Conservation (phyloP, 129 eudicot species). For the Silybum marianum region DNA sequence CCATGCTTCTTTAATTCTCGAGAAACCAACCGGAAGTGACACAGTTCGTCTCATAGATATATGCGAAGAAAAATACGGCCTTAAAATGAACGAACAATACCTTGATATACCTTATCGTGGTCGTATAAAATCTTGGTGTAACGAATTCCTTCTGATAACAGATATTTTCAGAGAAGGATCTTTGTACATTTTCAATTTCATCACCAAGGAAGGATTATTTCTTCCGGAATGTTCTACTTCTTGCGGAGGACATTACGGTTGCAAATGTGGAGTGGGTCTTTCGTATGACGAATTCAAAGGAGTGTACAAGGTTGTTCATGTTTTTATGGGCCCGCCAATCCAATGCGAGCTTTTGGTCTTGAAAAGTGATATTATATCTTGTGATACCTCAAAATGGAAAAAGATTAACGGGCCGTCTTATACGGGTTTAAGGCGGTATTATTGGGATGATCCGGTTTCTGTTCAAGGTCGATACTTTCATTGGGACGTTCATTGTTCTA, state of each 20-base stretch:
- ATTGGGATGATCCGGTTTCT: slow-evolving; percentile 40
- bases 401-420: slow-evolving; percentile 22
- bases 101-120: slow-evolving; percentile 13
- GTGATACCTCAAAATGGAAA: slow-evolving; percentile 24
- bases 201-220: slow-evolving; percentile 23
- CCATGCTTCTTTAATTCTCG: slow-evolving; percentile 33
- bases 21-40: slow-evolving; percentile 7
- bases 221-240: slow-evolving; percentile 17
- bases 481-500: slow-evolving; percentile 35
- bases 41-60: slow-evolving; percentile 13
- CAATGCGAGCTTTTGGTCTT: slow-evolving; percentile 37
- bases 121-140: slow-evolving; percentile 39
- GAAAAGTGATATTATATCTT: neutral
- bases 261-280: slow-evolving; percentile 35
- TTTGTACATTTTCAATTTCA: slow-evolving; percentile 26
- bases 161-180: slow-evolving; percentile 11
- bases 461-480: slow-evolving; percentile 37
- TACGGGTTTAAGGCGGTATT: slow-evolving; percentile 17
- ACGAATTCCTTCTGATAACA: slow-evolving; percentile 32
- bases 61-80: slow-evolving; percentile 18
- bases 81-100: slow-evolving; percentile 24
- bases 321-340: slow-evolving; percentile 26
- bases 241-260: slow-evolving; percentile 33
- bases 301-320: slow-evolving; percentile 41
- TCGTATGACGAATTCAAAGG: slow-evolving; percentile 32